phyloP scores from a whole-genome alignment of 257 asterid species.

The Capsicum baccatum region DNA sequence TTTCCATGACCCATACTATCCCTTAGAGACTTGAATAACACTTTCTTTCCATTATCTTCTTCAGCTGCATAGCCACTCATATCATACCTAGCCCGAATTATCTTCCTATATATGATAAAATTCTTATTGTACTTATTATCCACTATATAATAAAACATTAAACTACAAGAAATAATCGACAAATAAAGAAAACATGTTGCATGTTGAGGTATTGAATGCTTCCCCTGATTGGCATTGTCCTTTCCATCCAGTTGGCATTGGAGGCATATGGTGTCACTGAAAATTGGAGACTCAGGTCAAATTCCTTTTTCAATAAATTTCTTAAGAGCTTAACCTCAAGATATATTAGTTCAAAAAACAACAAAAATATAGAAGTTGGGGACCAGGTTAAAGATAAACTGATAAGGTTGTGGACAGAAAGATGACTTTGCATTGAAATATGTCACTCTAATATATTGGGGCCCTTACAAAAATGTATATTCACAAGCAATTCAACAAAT shows the following conservation, averaged over 20 bases:
- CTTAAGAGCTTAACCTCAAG: background rate
- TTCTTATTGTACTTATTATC: slow-evolving; percentile 4
- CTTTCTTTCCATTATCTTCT: slow-evolving; percentile 51
- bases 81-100: slow-evolving; percentile 91
- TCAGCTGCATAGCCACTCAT: slow-evolving; percentile 82
- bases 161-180: background rate
- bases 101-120: slow-evolving; percentile 60
- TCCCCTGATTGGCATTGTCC: slow-evolving; percentile 90
- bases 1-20: slow-evolving; percentile 90
- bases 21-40: slow-evolving; percentile 62
- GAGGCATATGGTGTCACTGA: slow-evolving; percentile 83
- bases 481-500: background rate
- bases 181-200: slow-evolving; percentile 71
- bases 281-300: slow-evolving; percentile 97
- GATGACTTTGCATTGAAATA: background rate
- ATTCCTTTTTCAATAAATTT: slow-evolving; percentile 55
- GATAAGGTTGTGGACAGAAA: background rate
- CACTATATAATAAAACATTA: background rate
- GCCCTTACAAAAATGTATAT: background rate
- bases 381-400: slow-evolving; percentile 7
- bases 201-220: slow-evolving; percentile 75
- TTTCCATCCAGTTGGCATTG: slow-evolving; percentile 85
- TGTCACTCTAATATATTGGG: too few relatives aligned
- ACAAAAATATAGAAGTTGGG: background rate
- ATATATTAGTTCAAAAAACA: slow-evolving; percentile 1